Evolutionary conservation across 306 rosid species (phyloP).

Genomic region (Prosopis cineraria): DNA sequence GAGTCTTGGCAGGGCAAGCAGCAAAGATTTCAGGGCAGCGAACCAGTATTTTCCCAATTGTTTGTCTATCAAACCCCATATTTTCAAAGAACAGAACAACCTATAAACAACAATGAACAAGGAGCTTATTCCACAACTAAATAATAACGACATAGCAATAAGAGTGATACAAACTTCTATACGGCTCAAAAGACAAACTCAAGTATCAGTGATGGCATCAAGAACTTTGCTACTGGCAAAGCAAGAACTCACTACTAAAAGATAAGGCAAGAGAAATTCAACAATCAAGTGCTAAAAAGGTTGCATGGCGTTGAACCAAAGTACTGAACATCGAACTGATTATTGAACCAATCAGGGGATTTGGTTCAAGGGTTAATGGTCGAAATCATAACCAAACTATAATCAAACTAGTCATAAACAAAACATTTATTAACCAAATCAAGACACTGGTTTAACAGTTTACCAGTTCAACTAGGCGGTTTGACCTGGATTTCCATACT

Average conservation of each 20-base stretch:
- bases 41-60: conserved; percentile 56
- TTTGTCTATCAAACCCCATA: conserved; percentile 66
- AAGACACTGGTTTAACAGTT: too few relatives aligned
- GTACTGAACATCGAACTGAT: too few relatives aligned
- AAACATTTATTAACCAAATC: too few relatives aligned
- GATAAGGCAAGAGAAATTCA: neutral
- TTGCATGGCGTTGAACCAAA: neutral
- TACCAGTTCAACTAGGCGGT: too few relatives aligned
- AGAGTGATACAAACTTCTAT: conserved; percentile 12
- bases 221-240: neutral
- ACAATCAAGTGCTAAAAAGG: conserved; percentile 1
- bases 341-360: too few relatives aligned
- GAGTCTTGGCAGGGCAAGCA: conserved; percentile 65
- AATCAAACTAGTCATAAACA: too few relatives aligned
- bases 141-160: conserved; percentile 21
- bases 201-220: conserved; percentile 4
- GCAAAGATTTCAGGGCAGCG: conserved; percentile 91
- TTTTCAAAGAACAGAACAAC: conserved; percentile 69
- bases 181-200: conserved; percentile 3
- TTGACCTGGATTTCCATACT: too few relatives aligned
- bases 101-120: conserved; percentile 47
- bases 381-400: too few relatives aligned
- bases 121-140: conserved; percentile 8
- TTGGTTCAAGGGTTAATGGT: too few relatives aligned
- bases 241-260: neutral